Evolutionary conservation across 352 stramenopile species (phyloP).

Genomic region (Pelagophyceae sp.): DNA sequence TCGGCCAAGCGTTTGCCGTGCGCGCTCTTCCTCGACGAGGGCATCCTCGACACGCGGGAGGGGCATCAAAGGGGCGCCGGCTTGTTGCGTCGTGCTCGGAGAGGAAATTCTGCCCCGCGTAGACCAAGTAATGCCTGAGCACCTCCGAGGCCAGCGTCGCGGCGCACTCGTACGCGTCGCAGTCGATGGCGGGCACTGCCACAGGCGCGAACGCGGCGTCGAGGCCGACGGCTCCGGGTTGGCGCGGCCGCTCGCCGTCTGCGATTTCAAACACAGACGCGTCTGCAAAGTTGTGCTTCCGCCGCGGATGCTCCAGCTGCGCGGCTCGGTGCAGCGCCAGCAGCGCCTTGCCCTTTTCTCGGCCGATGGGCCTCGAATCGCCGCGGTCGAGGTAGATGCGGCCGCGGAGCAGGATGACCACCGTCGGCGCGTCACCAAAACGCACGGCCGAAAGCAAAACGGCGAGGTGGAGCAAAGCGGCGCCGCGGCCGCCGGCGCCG

Average conservation of each 20-base stretch:
- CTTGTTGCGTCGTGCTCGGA: background rate
- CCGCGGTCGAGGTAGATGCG: background rate
- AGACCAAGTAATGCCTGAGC: background rate
- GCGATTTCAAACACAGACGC: background rate
- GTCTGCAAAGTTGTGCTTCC: background rate
- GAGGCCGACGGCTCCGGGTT: too few species aligned
- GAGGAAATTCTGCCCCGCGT: background rate
- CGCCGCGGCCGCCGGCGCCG: background rate
- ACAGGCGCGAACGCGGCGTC: background rate
- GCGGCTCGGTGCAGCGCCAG: background rate
- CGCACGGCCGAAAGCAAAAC: too few species aligned
- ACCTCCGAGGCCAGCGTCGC: background rate
- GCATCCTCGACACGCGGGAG: too few species aligned
- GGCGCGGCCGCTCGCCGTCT: background rate
- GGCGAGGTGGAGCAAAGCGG: too few species aligned
- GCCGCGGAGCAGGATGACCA: background rate
- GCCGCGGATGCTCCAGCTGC: background rate
- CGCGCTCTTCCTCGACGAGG: too few species aligned
- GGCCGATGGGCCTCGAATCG: background rate
- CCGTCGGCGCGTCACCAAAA: background rate
- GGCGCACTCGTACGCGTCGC: conserved; percentile 6
- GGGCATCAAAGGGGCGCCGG: too few species aligned
- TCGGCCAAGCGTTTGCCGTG: too few species aligned
- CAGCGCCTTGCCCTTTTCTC: background rate
- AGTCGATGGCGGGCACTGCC: background rate